phyloP scores from a whole-genome alignment of 148 eudicot genomes.

The Tetragonia tetragonoides region DNA sequence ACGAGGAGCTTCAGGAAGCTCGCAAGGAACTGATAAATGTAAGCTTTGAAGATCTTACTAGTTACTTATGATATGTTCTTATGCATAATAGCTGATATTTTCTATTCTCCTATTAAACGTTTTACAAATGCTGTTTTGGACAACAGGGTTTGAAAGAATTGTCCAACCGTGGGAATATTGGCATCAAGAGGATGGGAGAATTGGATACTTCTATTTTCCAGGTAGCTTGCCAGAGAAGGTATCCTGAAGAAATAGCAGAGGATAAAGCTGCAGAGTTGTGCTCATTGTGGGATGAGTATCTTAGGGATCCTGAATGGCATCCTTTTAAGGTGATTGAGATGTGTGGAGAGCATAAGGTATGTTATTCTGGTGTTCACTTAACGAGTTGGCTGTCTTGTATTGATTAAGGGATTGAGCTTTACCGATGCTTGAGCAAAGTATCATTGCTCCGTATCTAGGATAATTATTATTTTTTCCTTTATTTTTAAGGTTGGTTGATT shows the following conservation, averaged over 20 bases:
- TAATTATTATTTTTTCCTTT: too few species aligned
- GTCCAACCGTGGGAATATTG: constrained; percentile 45
- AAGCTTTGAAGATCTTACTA: constrained; percentile 4
- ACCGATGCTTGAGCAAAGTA: neutral
- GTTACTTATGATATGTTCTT: neutral
- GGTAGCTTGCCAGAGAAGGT: constrained; percentile 68
- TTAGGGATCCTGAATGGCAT: constrained; percentile 93
- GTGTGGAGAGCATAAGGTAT: constrained; percentile 40
- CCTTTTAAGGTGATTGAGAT: constrained; percentile 58
- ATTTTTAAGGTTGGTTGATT: too few species aligned
- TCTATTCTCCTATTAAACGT: constrained; percentile 11
- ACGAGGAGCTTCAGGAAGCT: constrained; percentile 90
- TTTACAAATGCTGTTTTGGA: constrained; percentile 14
- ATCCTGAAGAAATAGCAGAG: constrained; percentile 58
- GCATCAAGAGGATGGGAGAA: constrained; percentile 95
- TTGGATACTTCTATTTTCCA: constrained; percentile 65
- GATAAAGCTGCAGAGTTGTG: constrained; percentile 77
- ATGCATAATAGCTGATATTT: neutral
- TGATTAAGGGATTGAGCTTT: neutral
- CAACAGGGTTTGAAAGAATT: constrained; percentile 71
- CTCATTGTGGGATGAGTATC: constrained; percentile 92
- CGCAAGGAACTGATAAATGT: constrained; percentile 88
- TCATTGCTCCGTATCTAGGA: neutral
- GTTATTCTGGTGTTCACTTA: constrained; percentile 4
- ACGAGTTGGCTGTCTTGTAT: neutral